Conservation (phyloP, 768 basidiomycete genomes). For the Roridomyces roridus region DNA sequence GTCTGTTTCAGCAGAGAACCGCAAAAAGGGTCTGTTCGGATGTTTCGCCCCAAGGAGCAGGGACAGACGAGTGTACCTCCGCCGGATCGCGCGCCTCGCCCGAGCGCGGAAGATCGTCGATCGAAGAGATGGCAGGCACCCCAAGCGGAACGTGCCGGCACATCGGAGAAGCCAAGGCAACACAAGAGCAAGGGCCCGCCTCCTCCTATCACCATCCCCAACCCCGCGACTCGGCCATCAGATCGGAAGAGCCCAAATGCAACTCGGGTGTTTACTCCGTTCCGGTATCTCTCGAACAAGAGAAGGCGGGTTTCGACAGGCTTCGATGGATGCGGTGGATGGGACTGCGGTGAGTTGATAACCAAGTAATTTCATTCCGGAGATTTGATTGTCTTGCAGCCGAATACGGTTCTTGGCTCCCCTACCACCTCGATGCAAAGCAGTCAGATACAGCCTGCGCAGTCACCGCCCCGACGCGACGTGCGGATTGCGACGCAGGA, state of each 20-base stretch:
- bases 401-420: constrained; percentile 77
- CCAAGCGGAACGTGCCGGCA: no score
- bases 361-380: no score
- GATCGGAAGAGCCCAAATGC: constrained; percentile 46
- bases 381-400: constrained; percentile 37
- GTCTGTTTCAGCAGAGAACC: constrained; percentile 43
- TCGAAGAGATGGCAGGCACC: no score
- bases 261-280: constrained; percentile 64
- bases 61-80: constrained; percentile 8
- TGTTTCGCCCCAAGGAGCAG: constrained; percentile 35
- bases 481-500: constrained; percentile 66
- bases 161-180: no score
- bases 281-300: constrained; percentile 64
- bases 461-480: constrained; percentile 69
- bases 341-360: constrained; percentile 74
- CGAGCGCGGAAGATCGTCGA: constrained; percentile 15
- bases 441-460: constrained; percentile 54
- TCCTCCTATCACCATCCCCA: constrained; percentile 23
- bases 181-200: constrained; percentile 9
- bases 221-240: constrained; percentile 37
- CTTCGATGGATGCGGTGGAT: constrained; percentile 79
- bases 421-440: constrained; percentile 76
- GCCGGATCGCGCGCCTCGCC: constrained; percentile 13
- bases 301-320: constrained; percentile 71
- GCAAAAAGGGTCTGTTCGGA: constrained; percentile 40